Base-by-base conservation (phyloP, 345 rosid genomes). In the Lumnitzera littorea region DNA sequence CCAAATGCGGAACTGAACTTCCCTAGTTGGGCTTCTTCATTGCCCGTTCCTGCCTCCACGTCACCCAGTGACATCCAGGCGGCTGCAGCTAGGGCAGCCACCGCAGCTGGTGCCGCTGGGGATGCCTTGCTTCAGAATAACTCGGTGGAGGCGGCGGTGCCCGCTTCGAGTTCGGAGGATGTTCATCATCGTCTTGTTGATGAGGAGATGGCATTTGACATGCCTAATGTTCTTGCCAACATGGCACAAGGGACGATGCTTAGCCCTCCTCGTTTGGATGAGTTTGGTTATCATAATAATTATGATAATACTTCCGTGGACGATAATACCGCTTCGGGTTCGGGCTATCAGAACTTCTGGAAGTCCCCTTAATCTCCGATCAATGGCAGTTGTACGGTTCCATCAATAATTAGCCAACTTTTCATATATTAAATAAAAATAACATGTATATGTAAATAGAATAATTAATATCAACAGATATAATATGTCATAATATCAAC, bases 211-310 rank as follows among this genome's bases (percentile, higher is more conserved):
- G 71, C 87, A 64, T 92, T 92, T 49, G 84, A 89, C 65, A 89
- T 84, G 92, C 98, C 96, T 47, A 92, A 82, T 76, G 63, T 89
- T 56, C 72, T 87, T 41, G 72, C 64, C 59, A 82, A 87, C 62
- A 92, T 92, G 98, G 96, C 98, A 59, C 87, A 92, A 79, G 98
- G 96, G 62, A 89, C 89, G 98, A 91, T 92, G 65, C 86, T 92
- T 17, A 92, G 96, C 76, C 98, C 96, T 36, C 98, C 98, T 62
- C 89, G 81, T 50, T 66, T 76, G 64, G 64, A 59, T 43, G 53
- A 5, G 11, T 24, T 43, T 24, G 12, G 31, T 5, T 36, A 36
- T 9, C 58, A 59, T 24, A 31, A 49, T 13, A 6, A 43, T 10
- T 46, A 50, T 13, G 70, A 51, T 41, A 36, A 36, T 36, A 9